Evolutionary conservation across 2,329 filamentous ascomycete genomes (phyloP).

Genomic region (Colletotrichum trifolii): DNA sequence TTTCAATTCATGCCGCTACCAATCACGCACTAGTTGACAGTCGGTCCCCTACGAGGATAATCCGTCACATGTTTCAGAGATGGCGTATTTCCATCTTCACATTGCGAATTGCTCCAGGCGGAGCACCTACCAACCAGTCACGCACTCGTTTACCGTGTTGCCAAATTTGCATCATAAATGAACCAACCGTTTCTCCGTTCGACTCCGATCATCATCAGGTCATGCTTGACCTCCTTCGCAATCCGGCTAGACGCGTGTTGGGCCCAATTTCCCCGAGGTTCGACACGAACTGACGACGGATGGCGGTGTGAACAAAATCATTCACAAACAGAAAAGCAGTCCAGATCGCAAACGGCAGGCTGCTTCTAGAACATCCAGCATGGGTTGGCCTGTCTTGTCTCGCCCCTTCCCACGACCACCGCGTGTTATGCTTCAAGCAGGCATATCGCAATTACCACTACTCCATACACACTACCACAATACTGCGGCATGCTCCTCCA

Average conservation of each 20-base stretch:
- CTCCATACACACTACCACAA: neutral
- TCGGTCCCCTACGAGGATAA: constrained; percentile 13
- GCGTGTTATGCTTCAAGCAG: constrained; percentile 30
- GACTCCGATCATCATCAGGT: constrained; percentile 15
- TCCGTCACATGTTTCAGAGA: constrained; percentile 28
- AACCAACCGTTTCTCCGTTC: constrained; percentile 4
- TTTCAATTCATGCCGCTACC: constrained; percentile 14
- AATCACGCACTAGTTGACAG: constrained; percentile 4
- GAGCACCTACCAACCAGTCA: constrained; percentile 20
- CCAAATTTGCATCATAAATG: constrained; percentile 20
- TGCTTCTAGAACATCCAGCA: constrained; percentile 24
- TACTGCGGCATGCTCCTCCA: neutral
- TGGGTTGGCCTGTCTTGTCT: constrained; percentile 23
- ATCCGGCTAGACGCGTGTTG: constrained; percentile 11
- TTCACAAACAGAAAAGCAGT: constrained; percentile 6
- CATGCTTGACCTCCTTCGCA: neutral
- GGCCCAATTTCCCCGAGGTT: neutral
- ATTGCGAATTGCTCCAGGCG: constrained; percentile 30
- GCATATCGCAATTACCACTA: neutral
- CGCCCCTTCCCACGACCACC: constrained; percentile 21
- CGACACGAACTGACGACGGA: constrained; percentile 4
- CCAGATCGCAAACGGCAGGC: constrained; percentile 7
- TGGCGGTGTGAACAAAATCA: constrained; percentile 30
- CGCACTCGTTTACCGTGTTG: neutral
- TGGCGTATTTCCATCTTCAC: constrained; percentile 29